These are phyloP conservation scores for sweet orange (Citrus sinensis) DNA, from an alignment of 345 rosid species.

Conservation along the genomic window DNA sequence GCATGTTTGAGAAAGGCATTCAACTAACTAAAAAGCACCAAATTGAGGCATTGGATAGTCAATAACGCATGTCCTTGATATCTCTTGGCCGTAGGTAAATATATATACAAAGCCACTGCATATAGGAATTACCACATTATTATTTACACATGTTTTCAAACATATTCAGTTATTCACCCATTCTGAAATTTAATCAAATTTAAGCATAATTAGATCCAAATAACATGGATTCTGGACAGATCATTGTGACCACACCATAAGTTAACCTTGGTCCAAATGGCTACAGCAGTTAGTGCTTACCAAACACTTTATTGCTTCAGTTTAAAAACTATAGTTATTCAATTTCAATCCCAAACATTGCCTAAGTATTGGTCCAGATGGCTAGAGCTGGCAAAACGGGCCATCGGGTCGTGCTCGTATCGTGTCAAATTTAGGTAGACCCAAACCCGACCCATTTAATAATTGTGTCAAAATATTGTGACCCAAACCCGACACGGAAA, in stretches of 20 bases:
- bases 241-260: background rate
- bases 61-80: background rate
- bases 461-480: too few relatives aligned
- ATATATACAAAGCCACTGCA: background rate
- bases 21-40: background rate
- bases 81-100: background rate
- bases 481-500: too few relatives aligned
- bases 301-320: accelerated
- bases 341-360: too few relatives aligned
- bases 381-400: too few relatives aligned
- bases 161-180: background rate
- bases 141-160: background rate
- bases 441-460: too few relatives aligned
- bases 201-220: background rate
- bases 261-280: background rate
- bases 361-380: too few relatives aligned
- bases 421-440: too few relatives aligned
- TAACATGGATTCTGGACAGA: background rate
- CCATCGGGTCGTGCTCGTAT: too few relatives aligned
- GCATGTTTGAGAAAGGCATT: conserved; percentile 5
- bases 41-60: background rate
- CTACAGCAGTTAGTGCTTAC: accelerated
- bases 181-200: background rate
- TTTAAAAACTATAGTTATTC: too few relatives aligned
- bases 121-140: background rate